Evolutionary conservation across 768 basidiomycete species (phyloP).

Genomic region (Rhodotorula toruloides): DNA sequence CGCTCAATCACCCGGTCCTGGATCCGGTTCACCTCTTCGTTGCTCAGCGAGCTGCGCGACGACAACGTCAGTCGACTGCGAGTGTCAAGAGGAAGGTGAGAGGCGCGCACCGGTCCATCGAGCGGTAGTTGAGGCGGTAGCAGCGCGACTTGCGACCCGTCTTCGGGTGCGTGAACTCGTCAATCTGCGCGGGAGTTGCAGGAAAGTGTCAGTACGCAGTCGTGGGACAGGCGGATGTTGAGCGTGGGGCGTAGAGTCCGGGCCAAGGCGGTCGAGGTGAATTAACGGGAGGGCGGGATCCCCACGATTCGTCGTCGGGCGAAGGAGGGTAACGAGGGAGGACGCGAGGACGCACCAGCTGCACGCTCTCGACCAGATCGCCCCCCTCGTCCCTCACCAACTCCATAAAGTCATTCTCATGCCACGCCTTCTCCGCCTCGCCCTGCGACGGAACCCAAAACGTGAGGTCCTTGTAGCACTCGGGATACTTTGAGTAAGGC

Average conservation of each 20-base stretch:
- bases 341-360: slow-evolving; percentile 62
- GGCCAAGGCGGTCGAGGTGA: not conserved
- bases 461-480: slow-evolving; percentile 88
- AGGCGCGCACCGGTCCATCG: slow-evolving; percentile 74
- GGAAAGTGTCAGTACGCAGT: too few species aligned
- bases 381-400: slow-evolving; percentile 86
- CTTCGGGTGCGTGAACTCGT: slow-evolving; percentile 84
- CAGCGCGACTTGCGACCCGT: slow-evolving; percentile 72
- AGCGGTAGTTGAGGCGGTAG: slow-evolving; percentile 88
- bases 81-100: slow-evolving; percentile 15
- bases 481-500: slow-evolving; percentile 76
- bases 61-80: not conserved
- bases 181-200: too few species aligned
- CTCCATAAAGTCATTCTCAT: slow-evolving; percentile 97
- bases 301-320: not conserved
- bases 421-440: slow-evolving; percentile 50
- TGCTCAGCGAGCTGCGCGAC: slow-evolving; percentile 57
- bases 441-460: slow-evolving; percentile 67
- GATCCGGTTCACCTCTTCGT: slow-evolving; percentile 79
- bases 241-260: too few species aligned
- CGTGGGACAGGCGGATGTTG: too few species aligned
- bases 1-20: slow-evolving; percentile 53
- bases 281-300: not conserved
- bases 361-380: slow-evolving; percentile 84
- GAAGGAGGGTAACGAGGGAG: not conserved